phyloP scores from a whole-genome alignment of 83 land plant genomes.

The Larix sibirica region DNA sequence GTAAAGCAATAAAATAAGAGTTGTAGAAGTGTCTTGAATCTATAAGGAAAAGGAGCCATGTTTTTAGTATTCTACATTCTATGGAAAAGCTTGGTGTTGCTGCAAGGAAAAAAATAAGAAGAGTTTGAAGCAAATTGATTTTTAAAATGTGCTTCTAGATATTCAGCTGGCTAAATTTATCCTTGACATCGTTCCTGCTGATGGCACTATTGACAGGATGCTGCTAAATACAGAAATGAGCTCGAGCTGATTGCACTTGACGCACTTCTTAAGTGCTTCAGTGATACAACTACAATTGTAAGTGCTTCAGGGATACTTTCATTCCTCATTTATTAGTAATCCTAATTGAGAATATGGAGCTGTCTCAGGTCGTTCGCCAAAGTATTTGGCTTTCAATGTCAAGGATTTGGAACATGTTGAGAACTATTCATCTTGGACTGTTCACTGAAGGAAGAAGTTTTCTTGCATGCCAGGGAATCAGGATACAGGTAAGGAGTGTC shows the following conservation, averaged over 20 bases:
- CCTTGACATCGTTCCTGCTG: background rate
- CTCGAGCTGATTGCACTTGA: constrained; percentile 57
- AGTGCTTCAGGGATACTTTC: background rate
- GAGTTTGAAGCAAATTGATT: background rate
- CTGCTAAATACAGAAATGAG: constrained; percentile 71
- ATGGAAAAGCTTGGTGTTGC: background rate
- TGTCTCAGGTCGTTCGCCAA: background rate
- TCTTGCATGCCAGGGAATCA: too few species aligned
- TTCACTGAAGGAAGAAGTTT: too few species aligned
- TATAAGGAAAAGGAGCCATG: too few species aligned
- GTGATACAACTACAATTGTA: constrained; percentile 90
- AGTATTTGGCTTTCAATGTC: background rate
- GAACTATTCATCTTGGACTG: too few species aligned
- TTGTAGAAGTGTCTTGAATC: background rate
- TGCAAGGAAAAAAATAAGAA: background rate
- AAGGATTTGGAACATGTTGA: background rate
- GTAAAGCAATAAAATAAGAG: background rate
- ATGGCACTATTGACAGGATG: constrained; percentile 52
- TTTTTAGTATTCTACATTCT: background rate
- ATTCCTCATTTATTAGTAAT: constrained; percentile 2
- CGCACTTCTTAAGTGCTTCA: constrained; percentile 68
- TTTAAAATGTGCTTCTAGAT: background rate
- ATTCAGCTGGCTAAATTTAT: constrained; percentile 12
- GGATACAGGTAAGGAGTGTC: constrained; percentile 79
- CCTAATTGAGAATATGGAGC: background rate